Evolutionary conservation across 345 rosid genomes (phyloP), one percentile per base, ranked within the genome.

Genomic region (Eucalyptus grandis): DNA sequence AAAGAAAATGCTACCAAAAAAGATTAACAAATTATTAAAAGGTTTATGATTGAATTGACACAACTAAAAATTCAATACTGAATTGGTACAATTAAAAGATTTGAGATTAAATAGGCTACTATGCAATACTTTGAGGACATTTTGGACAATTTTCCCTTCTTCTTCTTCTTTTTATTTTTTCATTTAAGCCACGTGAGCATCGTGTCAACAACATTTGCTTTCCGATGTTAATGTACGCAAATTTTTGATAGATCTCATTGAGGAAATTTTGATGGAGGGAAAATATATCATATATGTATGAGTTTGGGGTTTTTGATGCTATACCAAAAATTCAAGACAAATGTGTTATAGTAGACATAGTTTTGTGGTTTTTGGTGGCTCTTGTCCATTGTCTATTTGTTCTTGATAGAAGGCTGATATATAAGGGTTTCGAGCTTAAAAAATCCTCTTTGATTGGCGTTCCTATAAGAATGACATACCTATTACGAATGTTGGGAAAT

Each of bases 61-160:
- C 0, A 9, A 24, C 3, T 56, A 0, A 53, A 19, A 53, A 0
- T 53, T 53, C 24, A 1, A 53, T 1, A 53, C 2, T 17, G 4
- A 53, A 53, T 53, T 17, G 4, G 4, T 8, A 7, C 2, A 7
- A 53, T 53, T 53, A 19, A 1, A 19, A 53, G 0, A 2, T 53
- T 53, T 53, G 5, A 19, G 2, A 53, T 53, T 56, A 5, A 56
- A 56, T 56, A 22, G 26, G 3, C 6, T 56, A 4, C 1, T 9
- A 26, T 22, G 27, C 62, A 56, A 56, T 3, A 10, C 6, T 56
- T 60, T 60, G 58, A 53, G 58, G 58, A 53, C 24, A 53, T 53
- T 53, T 53, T 53, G 58, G 58, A 53, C 58, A 19, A 53, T 10
- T 53, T 19, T 53, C 10, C 9, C 24, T 53, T 53, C 24, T 53